Base-by-base conservation (phyloP, 2,329 filamentous ascomycete genomes). In the Xenosphaeropsis pyriputrescens region DNA sequence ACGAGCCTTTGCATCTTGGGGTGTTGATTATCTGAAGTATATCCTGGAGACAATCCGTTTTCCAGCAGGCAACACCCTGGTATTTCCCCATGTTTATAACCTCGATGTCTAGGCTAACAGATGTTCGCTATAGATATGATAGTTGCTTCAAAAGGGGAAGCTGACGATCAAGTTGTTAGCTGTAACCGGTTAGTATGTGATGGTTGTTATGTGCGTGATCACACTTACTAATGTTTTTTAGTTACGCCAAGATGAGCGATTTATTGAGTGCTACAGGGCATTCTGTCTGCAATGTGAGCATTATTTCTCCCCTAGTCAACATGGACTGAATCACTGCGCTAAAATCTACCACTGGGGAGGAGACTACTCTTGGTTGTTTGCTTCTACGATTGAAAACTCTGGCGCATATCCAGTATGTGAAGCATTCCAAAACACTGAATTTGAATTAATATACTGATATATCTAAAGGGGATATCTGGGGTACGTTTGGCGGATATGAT, bases 31-130 rank as follows among this genome's bases (percentile, higher is more conserved):
- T 40, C 51, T 65, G 5, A 65, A 68, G 46, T n/a, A n/a, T n/a
- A n/a, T n/a, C n/a, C n/a, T n/a, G n/a, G n/a, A n/a, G n/a, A n/a
- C n/a, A n/a, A n/a, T n/a, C n/a, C 68, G 68, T n/a, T n/a, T n/a
- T n/a, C n/a, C n/a, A n/a, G n/a, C n/a, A n/a, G n/a, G n/a, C n/a
- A n/a, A n/a, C n/a, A n/a, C n/a, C n/a, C n/a, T n/a, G n/a, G n/a
- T n/a, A n/a, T n/a, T n/a, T 42, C 65, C 69, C 48, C 68, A 70
- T 43, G 69, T 66, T 54, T 67, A 60, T 50, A 67, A n/a, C n/a
- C n/a, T n/a, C n/a, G n/a, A n/a, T n/a, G n/a, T n/a, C n/a, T n/a
- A n/a, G n/a, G n/a, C 50, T 64, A 5, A 64, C 67, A 46, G n/a
- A n/a, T n/a, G n/a, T n/a, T n/a, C n/a, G n/a, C n/a, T n/a, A n/a